These are phyloP conservation scores for Xylariales sp. DNA, from an alignment of 2,329 filamentous ascomycete species.

Conservation along the genomic window DNA sequence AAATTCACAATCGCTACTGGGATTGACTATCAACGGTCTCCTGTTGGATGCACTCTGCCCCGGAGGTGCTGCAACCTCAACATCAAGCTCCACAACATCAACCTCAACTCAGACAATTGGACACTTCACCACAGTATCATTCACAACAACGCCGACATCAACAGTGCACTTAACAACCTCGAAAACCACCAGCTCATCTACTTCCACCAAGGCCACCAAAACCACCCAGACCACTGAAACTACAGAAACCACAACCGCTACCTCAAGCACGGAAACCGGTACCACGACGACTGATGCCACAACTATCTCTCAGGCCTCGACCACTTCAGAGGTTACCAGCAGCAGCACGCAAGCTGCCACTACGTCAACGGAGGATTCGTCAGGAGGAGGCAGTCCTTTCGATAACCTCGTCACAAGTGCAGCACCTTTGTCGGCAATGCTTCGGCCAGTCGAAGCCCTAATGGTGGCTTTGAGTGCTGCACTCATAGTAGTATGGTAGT, in stretches of 20 bases:
- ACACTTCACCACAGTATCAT: background rate
- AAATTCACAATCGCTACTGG: slow-evolving; percentile 6
- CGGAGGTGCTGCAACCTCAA: slow-evolving; percentile 3
- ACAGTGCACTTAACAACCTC: background rate
- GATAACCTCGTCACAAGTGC: slow-evolving; percentile 8
- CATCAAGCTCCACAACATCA: background rate
- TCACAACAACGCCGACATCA: background rate
- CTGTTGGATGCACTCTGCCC: slow-evolving; percentile 8
- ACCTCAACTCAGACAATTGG: background rate
- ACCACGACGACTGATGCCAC: no score
- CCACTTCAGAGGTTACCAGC: no score
- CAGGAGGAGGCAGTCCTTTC: slow-evolving; percentile 19
- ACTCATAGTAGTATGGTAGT: slow-evolving; percentile 6
- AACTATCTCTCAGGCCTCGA: no score
- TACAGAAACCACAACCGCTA: background rate
- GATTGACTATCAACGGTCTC: slow-evolving; percentile 3
- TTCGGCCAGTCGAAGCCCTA: slow-evolving; percentile 2
- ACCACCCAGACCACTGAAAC: background rate
- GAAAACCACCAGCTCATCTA: no score
- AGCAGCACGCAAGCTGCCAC: no score
- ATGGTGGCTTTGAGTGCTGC: slow-evolving; percentile 2
- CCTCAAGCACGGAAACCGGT: no score
- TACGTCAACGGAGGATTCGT: background rate
- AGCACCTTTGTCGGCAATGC: background rate
- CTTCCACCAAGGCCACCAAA: background rate